Evolutionary conservation across 2,329 filamentous ascomycete genomes (phyloP), one percentile per base, ranked within the genome.

Genomic region (Cytospora paraplurivora): DNA sequence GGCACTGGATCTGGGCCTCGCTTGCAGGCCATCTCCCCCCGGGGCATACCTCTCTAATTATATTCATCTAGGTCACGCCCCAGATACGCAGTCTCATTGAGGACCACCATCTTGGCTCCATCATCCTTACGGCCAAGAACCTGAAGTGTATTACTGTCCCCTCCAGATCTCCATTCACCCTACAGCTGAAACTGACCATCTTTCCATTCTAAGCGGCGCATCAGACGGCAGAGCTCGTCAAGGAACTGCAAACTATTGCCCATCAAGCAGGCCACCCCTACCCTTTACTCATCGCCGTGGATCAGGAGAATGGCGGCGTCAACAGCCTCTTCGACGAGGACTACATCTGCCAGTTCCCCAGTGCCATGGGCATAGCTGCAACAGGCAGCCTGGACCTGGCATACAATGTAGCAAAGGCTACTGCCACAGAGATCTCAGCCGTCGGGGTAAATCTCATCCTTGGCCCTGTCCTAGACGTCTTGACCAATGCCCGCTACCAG

Each of bases 281-380:
- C 3, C 95, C 95, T 2, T 79, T 99, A 19, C 82, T 96, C 61
- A 97, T 99, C 70, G 93, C 91, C 47, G 81, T 98, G 44, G 95
- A 98, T 73, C 95, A 99, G 74, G 95, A 99, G 76, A 98, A 99
- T 86, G 95, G 95, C 68, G 93, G 94, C 3, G 94, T 97, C 75
- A 98, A 97, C 79, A 97, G 92, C 77, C 84, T 98, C 2, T 97
- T 96, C 72, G 94, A 98, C 74, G 93, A 97, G 70, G 92, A 95
- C 72, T 95, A 93, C 74, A 94, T 98, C 69, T 93, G 92, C 68
- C 95, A 98, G 74, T 99, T 97, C 70, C 95, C 95, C 10, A 97
- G 93, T 72, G 91, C 94, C 67, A 98, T 99, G 94, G 94, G 93
- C 13, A 84, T 97, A 66, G 93, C 94, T n/a, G 95, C 95, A 27